phyloP scores from a whole-genome alignment of 1,284 basidiomycete genomes.

The Hymenochaete sp. region DNA sequence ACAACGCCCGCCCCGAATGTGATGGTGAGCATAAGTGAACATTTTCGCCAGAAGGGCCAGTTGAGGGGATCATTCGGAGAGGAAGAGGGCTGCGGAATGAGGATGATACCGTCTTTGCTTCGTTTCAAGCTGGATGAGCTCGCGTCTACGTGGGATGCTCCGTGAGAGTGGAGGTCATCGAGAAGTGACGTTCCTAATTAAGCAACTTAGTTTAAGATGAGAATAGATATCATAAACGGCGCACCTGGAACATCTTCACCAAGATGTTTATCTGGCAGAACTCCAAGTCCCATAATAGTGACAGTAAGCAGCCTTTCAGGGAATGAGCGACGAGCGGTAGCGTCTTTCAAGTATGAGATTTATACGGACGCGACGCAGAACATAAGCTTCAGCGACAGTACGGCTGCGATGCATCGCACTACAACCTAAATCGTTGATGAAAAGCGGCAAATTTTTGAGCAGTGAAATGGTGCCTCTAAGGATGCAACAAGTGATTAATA shows the following conservation, averaged over 20 bases:
- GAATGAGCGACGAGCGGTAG: neutral
- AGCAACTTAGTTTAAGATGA: neutral
- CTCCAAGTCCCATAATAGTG: constrained; percentile 19
- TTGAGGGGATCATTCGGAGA: constrained; percentile 22
- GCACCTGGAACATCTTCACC: constrained; percentile 21
- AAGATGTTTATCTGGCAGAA: constrained; percentile 18
- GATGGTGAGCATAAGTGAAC: constrained; percentile 17
- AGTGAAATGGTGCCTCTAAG: too few species aligned
- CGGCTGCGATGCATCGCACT: too few species aligned
- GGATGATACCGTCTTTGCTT: constrained; percentile 19
- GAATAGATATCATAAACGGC: neutral
- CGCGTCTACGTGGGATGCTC: constrained; percentile 1
- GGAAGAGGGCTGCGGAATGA: constrained; percentile 21
- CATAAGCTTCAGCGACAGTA: too few species aligned
- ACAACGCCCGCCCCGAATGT: constrained; percentile 19
- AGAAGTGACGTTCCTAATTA: constrained; percentile 18
- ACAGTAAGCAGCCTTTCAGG: neutral
- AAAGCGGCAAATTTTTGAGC: too few species aligned
- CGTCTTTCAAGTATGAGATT: too few species aligned
- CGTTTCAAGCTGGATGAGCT: constrained; percentile 14
- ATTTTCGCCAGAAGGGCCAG: constrained; percentile 22
- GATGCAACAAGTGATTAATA: too few species aligned
- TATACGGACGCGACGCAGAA: too few species aligned
- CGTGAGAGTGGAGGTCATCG: constrained; percentile 16
- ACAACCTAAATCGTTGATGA: too few species aligned